Evolutionary conservation across 2,329 filamentous ascomycete genomes (phyloP).

Genomic region (Colletotrichum filicis): DNA sequence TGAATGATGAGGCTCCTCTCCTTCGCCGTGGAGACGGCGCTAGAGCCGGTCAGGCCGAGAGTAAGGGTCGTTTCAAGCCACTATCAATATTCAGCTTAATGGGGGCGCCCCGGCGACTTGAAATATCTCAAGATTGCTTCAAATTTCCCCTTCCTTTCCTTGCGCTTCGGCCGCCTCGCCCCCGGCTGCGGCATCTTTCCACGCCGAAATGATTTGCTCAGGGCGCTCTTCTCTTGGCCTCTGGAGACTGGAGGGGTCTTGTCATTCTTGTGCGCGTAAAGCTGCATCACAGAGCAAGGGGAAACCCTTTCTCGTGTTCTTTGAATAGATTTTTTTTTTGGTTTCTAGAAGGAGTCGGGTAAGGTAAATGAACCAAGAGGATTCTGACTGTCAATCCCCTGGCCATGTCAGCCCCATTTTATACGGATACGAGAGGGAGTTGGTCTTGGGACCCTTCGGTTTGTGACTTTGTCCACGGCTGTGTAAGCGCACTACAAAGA

Average conservation of each 20-base stretch:
- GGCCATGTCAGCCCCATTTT: constrained; percentile 30
- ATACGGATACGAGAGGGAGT: constrained; percentile 30
- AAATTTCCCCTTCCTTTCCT: neutral
- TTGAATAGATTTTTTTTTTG: neutral
- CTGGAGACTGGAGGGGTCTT: too few species aligned
- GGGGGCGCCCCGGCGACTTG: constrained; percentile 20
- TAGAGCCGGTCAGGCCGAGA: constrained; percentile 31
- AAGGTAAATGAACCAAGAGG: neutral
- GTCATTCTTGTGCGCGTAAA: neutral
- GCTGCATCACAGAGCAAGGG: neutral
- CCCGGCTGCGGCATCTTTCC: neutral
- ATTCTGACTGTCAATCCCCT: neutral
- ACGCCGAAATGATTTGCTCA: constrained; percentile 5
- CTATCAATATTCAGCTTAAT: constrained; percentile 14
- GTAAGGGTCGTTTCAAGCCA: constrained; percentile 33
- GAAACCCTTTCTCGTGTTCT: neutral
- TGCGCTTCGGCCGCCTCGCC: neutral
- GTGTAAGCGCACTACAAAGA: neutral
- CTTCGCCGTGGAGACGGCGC: constrained; percentile 27
- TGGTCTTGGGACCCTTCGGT: constrained; percentile 25
- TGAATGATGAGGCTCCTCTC: constrained; percentile 18
- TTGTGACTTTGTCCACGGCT: constrained; percentile 3
- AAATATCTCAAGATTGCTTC: constrained; percentile 30
- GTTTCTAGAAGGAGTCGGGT: neutral
- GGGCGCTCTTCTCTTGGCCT: too few species aligned